Evolutionary conservation across 805 yeast genomes (phyloP).

Genomic region (Sugiyamaella lignohabitans): DNA sequence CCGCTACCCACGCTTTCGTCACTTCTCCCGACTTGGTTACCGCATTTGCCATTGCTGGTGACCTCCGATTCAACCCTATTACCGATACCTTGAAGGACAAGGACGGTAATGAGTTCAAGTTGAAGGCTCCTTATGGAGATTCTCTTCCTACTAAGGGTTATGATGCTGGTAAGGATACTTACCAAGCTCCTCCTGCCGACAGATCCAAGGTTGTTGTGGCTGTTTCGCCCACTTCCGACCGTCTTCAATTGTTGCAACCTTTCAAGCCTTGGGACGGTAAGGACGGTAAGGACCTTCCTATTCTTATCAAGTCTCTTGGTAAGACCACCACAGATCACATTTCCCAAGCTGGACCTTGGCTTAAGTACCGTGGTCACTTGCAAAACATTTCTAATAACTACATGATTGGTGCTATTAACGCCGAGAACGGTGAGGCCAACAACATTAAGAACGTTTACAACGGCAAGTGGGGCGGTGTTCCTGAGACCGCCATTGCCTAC

Average conservation of each 20-base stretch:
- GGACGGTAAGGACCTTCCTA: conserved; percentile 84
- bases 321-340: conserved; percentile 99
- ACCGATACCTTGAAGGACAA: conserved; percentile 83
- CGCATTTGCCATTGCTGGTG: conserved; percentile 94
- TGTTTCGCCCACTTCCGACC: conserved; percentile 86
- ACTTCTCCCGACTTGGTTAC: conserved; percentile 96
- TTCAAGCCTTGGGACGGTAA: conserved; percentile 96
- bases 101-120: conserved; percentile 85
- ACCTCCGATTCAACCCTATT: conserved; percentile 91
- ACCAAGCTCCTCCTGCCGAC: conserved; percentile 94
- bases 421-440: conserved; percentile 94
- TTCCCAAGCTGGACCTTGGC: conserved; percentile 99
- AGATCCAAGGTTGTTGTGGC: conserved; percentile 67
- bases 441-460: conserved; percentile 82
- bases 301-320: conserved; percentile 91
- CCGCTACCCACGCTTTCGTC: conserved; percentile 92
- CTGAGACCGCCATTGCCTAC: conserved; percentile 93
- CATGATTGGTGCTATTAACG: conserved; percentile 98
- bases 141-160: conserved; percentile 89
- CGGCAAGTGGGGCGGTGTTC: conserved; percentile 90
- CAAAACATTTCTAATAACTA: conserved; percentile 98
- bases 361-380: conserved; percentile 99
- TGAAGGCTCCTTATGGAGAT: conserved; percentile 80
- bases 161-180: conserved; percentile 88
- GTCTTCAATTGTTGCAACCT: conserved; percentile 91